Base-by-base conservation (phyloP, 1,139 yeast species). In the Citeromyces hawaiiensis region DNA sequence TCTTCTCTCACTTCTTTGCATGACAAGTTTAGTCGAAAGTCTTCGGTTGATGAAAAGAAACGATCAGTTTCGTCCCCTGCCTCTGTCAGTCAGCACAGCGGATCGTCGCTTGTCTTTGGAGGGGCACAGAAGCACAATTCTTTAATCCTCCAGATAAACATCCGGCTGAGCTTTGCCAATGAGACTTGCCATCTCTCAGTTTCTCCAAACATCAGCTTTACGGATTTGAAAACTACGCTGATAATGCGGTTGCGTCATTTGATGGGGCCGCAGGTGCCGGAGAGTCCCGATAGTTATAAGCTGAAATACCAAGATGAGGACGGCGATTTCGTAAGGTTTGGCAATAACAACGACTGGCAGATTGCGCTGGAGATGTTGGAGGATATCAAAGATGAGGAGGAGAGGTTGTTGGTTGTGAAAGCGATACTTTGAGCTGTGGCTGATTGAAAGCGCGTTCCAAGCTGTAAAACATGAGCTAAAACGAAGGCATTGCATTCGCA, bases 241-340 rank as follows among this genome's bases (percentile, higher is more conserved):
- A 64, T 64, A 44, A 60, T 64, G 39, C 70, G 69, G 48, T 57
- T 71, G 44, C 60, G 68, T 23, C 54, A 63, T 35, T 61, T 69
- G 40, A 39, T 50, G 51, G 61, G 56, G 15, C 65, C 63, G 16
- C 60, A 58, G 10, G 45, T 54, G 9, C 55, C 59, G 38, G 44
- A 46, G 15, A n/a, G 15, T 11, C 40, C 40, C 15, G 48, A 46
- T 4, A 68, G 62, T 32, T 54, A 70, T 35, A 72, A 79, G 51
- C 67, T 91, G 45, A 81, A 81, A 56, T 91, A 87, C 54, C 79
- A 78, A 55, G 98, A 91, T 59, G 98, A 91, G 58, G 98, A 91
- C 56, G 96, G 94, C 15, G 98, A 91, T 56, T 82, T 76, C 56
- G 94, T 91, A 38, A 78, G 83, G 40, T 76, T 91, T 62, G 86